Percentiles rank a stretch among this genome's conserved stretches.
These are phyloP conservation scores for Citrullus mucosospermus DNA, from an alignment of 306 rosid genomes.

Conservation along the genomic window DNA sequence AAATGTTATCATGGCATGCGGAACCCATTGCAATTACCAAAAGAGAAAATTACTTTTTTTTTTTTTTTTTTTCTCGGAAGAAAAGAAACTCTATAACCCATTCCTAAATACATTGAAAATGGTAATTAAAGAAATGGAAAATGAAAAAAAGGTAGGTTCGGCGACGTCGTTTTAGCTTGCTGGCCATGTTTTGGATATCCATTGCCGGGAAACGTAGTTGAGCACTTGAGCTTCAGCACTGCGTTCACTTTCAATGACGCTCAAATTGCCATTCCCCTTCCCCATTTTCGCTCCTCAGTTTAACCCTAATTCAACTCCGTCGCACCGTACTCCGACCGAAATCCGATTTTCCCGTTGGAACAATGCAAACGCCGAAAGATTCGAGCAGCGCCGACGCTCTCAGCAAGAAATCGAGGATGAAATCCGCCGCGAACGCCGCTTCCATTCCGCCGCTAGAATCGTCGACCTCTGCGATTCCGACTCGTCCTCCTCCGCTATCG, in stretches of 20 bases:
- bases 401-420: constrained; percentile 59
- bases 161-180: not conserved
- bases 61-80: too few relatives aligned
- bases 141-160: not conserved
- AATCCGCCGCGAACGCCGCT: constrained; percentile 58
- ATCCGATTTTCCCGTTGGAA: constrained; percentile 50
- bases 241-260: constrained; percentile 37
- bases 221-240: not conserved
- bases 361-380: constrained; percentile 65
- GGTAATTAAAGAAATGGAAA: too few relatives aligned
- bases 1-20: too few relatives aligned
- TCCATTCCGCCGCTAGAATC: constrained; percentile 29
- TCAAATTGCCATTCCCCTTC: constrained; percentile 35
- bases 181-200: not conserved
- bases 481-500: not conserved
- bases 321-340: constrained; percentile 22
- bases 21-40: too few relatives aligned
- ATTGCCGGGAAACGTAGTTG: not conserved
- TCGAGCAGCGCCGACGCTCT: constrained; percentile 44
- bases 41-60: too few relatives aligned
- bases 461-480: constrained; percentile 8
- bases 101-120: too few relatives aligned
- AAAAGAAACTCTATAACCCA: too few relatives aligned
- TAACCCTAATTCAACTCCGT: constrained; percentile 16
- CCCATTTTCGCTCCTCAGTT: constrained; percentile 33